Evolutionary conservation across 805 yeast species (phyloP), one percentile per base, ranked within the genome.

Genomic region (Pichia membranifaciens): DNA sequence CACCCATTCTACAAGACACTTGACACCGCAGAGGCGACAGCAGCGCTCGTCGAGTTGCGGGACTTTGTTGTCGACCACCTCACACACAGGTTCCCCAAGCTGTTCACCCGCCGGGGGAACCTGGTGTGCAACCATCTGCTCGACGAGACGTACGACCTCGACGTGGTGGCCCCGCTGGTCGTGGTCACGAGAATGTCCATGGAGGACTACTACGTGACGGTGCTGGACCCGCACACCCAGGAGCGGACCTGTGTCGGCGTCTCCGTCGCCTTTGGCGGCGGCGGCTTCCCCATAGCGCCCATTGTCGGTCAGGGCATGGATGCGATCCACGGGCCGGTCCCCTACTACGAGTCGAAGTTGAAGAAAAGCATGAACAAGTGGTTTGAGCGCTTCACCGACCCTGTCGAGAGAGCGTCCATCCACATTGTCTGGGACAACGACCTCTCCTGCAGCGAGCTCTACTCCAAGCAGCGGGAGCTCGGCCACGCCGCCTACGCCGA

Each of bases 201-300:
- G 64, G 79, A 75, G 53, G 79, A 75, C 56, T 71, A 72, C 48
- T 75, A 72, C 51, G 50, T 75, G 5, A 73, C 69, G 18, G 49
- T 55, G 51, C 66, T 70, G 45, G 64, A 67, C 48, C 23, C 33
- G n/a, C 67, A 67, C 0, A 55, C 63, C 31, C 73, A 69, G 0
- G 39, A 52, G 38, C 72, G 70, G 54, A 72, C 72, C 54, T 62
- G 76, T 55, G 73, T 71, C 36, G 79, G 76, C 1, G 75, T 75
- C 1, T 75, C 77, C 0, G 79, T 74, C 18, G 74, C 75, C 3
- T 75, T 74, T 58, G 76, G 76, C 4, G 79, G 79, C 13, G 79
- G 79, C 8, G 72, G 76, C 2, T 75, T 75, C 57, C 73, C 73
- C 4, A 65, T 74, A 36, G 31, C 50, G 6, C 60, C 62, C 2